Evolutionary conservation across 768 basidiomycete genomes (phyloP).

Genomic region (Pisolithus marmoratus): DNA sequence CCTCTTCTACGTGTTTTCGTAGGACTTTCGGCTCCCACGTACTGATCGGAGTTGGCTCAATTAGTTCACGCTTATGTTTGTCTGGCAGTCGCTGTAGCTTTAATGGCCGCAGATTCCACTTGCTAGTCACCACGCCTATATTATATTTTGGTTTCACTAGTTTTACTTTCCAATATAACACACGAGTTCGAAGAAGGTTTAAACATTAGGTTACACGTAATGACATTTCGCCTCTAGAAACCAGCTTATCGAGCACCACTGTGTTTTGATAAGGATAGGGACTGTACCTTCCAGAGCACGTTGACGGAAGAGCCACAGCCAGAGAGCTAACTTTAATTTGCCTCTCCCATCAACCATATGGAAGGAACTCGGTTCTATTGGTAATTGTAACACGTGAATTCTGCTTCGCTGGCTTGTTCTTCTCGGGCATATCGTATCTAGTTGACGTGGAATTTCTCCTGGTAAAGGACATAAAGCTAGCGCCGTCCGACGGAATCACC

Average conservation of each 20-base stretch:
- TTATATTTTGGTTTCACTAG: background rate
- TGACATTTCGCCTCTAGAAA: conserved; percentile 2
- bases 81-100: background rate
- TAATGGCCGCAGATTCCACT: background rate
- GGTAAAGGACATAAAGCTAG: background rate
- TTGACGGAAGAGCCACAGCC: conserved; percentile 1
- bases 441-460: too few species aligned
- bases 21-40: background rate
- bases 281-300: conserved; percentile 2
- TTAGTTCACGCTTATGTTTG: background rate
- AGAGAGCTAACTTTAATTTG: conserved; percentile 24
- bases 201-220: conserved; percentile 6
- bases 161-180: background rate
- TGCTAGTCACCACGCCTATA: background rate
- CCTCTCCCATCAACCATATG: conserved; percentile 12
- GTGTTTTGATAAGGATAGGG: background rate
- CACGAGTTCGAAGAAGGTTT: background rate
- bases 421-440: too few species aligned
- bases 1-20: conserved; percentile 1
- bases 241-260: conserved; percentile 1
- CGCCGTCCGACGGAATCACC: background rate
- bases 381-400: background rate
- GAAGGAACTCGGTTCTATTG: conserved; percentile 13
- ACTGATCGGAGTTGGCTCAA: background rate
- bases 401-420: background rate